Evolutionary conservation across 2,329 filamentous ascomycete genomes (phyloP).

Genomic region (Sordariomycetes sp.): DNA sequence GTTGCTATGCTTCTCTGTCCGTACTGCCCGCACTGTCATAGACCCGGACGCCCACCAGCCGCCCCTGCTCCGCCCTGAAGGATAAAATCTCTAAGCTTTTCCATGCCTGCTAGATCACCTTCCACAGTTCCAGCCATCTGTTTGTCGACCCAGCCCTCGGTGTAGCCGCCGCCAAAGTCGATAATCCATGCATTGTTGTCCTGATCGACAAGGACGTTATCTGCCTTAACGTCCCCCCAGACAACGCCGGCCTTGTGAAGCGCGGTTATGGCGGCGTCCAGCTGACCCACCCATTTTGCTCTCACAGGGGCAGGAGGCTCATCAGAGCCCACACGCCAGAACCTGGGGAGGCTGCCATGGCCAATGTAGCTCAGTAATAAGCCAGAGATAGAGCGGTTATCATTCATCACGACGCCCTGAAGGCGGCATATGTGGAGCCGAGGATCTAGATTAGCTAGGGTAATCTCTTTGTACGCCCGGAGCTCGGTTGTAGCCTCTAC

Average conservation of each 20-base stretch:
- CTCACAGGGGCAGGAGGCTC: constrained; percentile 3
- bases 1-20: no score
- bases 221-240: constrained; percentile 20
- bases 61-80: no score
- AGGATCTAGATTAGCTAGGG: constrained; percentile 6
- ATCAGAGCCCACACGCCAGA: background rate
- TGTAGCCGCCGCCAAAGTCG: constrained; percentile 19
- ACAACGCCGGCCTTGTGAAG: constrained; percentile 14
- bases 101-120: constrained; percentile 6
- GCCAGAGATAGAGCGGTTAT: constrained; percentile 7
- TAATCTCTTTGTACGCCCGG: constrained; percentile 8
- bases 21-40: no score
- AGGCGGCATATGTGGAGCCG: constrained; percentile 9
- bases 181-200: constrained; percentile 16
- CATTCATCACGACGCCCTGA: constrained; percentile 11
- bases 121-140: constrained; percentile 10
- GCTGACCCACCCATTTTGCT: constrained; percentile 10
- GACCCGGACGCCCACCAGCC: no score
- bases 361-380: constrained; percentile 9
- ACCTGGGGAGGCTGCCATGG: background rate
- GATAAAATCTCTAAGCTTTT: no score
- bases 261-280: constrained; percentile 5
- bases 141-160: constrained; percentile 14
- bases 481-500: constrained; percentile 9
- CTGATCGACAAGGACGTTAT: constrained; percentile 18